Percentiles rank a stretch among this genome's conserved stretches.
phyloP scores from a whole-genome alignment of 2,329 filamentous ascomycete species.

The Paecilomyces variotii region DNA sequence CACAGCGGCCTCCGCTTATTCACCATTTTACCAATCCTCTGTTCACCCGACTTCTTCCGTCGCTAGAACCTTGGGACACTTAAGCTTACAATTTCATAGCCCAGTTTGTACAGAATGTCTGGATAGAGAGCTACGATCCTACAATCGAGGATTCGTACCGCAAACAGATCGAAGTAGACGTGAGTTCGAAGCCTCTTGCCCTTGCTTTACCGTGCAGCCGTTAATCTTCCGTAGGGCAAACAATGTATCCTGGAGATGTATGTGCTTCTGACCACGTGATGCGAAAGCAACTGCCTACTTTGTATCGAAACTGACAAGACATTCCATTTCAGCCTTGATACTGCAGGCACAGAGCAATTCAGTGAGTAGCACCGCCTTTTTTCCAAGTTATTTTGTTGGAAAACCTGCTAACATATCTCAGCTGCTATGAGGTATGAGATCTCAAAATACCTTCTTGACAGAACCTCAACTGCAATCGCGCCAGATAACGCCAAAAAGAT shows the following conservation, averaged over 20 bases:
- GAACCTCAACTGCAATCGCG: neutral
- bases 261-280: conserved; percentile 25
- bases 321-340: conserved; percentile 58
- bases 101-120: conserved; percentile 89
- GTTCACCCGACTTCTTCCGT: conserved; percentile 1
- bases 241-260: conserved; percentile 87
- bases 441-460: neutral
- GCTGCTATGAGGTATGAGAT: conserved; percentile 49
- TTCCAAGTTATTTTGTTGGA: neutral
- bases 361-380: conserved; percentile 49
- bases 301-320: neutral
- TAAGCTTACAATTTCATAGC: conserved; percentile 43
- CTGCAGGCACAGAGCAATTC: conserved; percentile 86
- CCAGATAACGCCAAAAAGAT: neutral
- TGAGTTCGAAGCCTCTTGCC: conserved; percentile 41
- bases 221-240: conserved; percentile 54
- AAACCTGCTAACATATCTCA: conserved; percentile 15
- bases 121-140: conserved; percentile 86
- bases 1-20: conserved; percentile 7
- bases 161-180: conserved; percentile 84
- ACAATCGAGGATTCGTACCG: conserved; percentile 84
- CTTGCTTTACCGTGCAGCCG: conserved; percentile 16
- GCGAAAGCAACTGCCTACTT: conserved; percentile 3
- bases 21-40: neutral
- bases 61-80: neutral